Base-by-base conservation (phyloP, 305 asterid genomes). In the Fraxinus sp. region DNA sequence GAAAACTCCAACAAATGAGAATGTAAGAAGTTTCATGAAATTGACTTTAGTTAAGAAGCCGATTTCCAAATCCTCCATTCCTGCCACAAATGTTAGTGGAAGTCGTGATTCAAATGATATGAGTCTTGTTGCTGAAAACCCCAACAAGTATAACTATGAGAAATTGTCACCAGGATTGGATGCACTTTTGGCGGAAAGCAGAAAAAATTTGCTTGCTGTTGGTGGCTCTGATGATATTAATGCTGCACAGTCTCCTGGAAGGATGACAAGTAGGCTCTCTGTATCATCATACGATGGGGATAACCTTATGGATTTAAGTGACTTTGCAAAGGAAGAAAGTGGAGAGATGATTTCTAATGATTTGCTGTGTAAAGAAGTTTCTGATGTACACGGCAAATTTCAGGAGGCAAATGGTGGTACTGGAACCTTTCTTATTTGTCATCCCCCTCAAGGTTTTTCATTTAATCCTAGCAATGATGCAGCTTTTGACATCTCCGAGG, bases 41-140 rank as follows among this genome's bases (percentile, higher is more conserved):
- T 85, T 92, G 84, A 91, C 97, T 70, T 70, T 85, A 80, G 87
- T 88, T 77, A 87, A 89, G 85, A 91, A 80, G 81, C 90, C 85
- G 79, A 77, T 85, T 59, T 80, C 79, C 18, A 70, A 55, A 74
- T 82, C 92, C 73, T 83, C 85, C 79, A 70, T 87, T 49, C 89
- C 91, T 71, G 82, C 57, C 72, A 78, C 85, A 77, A 91, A 91
- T 83, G 78, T 79, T 83, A 91, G 92, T 84, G 90, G 88, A 75
- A 75, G 81, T 83, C 84, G 87, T 80, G 90, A 84, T 85, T 90
- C 96, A 83, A 92, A 89, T 88, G 97, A 92, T 84, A 97, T 97
- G 99, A 97, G 97, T 90, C 93, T 95, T 82, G 91, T 92, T 79
- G 94, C 89, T 86, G 94, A 92, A 71, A 90, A 88, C 83, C 88